Evolutionary conservation across 768 basidiomycete genomes (phyloP), one percentile per base, ranked within the genome.

Genomic region (Peribolospora kevripleyi): DNA sequence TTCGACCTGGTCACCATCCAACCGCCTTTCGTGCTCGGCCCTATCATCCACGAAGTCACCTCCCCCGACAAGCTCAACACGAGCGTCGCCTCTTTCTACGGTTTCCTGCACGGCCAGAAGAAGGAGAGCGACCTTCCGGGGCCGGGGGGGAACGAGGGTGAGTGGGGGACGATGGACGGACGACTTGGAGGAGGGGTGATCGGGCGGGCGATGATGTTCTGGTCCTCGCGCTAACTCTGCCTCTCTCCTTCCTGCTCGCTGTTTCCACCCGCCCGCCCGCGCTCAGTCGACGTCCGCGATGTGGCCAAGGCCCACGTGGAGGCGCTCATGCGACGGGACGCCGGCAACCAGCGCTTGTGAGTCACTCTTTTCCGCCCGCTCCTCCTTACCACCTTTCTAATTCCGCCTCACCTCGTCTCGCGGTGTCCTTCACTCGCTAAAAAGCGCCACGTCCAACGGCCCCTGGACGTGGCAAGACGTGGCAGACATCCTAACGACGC

Each of bases 251-350:
- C 25, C 25, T 25, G 25, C 25, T 25, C 25, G 25, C 25, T 25
- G 25, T 25, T 25, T 25, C 25, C 25, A 25, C 25, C 25, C 25
- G 1, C 25, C 25, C 25, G 25, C 25, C 25, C 25, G 25, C 25
- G 25, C 47, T 68, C 65, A 55, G 63, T 69, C 42, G 70, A 71
- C 57, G 70, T 70, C 13, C 62, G 70, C 10, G 70, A 71, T 55
- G 60, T 69, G 9, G 68, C 66, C 0, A 14, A 53, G 10, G 61
- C 66, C 2, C 68, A 70, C 50, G 61, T 64, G 38, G 60, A 65
- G 6, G 64, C 66, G 6, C 52, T 70, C 49, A 41, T 63, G 47
- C 62, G 46, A 1, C 54, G 48, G 2, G 51, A 55, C 3, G 64
- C 64, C 4, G 60, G 58, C 13, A 58, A 58, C 42, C 38, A 65